Conservation (phyloP, 306 rosid species). For the cucumber (Cucumis sativus) region DNA sequence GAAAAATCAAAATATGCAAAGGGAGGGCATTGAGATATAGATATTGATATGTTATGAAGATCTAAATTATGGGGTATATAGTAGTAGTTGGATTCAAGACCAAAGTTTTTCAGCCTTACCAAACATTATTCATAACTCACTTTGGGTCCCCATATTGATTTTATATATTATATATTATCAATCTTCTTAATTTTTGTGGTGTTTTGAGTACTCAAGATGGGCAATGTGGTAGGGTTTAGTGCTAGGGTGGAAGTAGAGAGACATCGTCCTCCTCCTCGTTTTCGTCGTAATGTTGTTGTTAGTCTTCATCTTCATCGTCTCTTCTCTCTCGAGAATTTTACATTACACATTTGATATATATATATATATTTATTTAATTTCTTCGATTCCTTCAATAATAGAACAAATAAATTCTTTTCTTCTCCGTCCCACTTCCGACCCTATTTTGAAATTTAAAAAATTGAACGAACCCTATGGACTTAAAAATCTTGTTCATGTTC, state of each 20-base stretch:
- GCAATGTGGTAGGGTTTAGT: background rate
- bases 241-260: background rate
- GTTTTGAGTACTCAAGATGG: slow-evolving; percentile 15
- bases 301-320: background rate
- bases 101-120: slow-evolving; percentile 10
- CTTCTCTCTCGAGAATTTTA: background rate
- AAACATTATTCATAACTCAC: slow-evolving; percentile 8
- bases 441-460: background rate
- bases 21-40: background rate
- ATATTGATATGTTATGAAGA: background rate
- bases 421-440: background rate
- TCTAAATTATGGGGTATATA: slow-evolving; percentile 5
- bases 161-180: background rate
- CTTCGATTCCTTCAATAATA: background rate
- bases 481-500: background rate
- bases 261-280: background rate
- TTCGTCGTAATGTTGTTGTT: background rate
- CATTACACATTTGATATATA: background rate
- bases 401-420: background rate
- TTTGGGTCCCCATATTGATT: slow-evolving; percentile 15
- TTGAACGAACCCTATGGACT: background rate
- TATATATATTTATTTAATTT: too few species aligned
- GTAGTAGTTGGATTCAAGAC: slow-evolving; percentile 29
- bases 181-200: slow-evolving; percentile 1
- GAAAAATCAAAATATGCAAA: background rate